Percentiles rank a stretch among this genome's conserved stretches.
These are phyloP conservation scores for Tulasnella sp. DNA, from an alignment of 768 basidiomycete species.

Conservation along the genomic window DNA sequence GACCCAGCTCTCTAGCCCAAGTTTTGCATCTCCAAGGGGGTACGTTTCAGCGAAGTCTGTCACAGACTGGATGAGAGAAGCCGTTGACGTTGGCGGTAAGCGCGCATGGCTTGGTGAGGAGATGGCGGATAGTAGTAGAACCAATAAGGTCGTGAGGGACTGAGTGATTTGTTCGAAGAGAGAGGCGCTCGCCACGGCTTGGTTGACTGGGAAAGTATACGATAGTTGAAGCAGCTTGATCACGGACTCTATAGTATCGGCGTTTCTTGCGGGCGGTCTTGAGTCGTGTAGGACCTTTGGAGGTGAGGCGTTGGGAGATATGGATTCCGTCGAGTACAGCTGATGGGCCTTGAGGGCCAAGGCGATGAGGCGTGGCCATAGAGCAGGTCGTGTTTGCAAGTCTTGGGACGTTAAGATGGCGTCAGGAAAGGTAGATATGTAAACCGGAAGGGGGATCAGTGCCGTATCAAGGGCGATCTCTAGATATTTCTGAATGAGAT, in stretches of 20 bases:
- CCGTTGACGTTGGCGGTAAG: not conserved
- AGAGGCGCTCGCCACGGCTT: not conserved
- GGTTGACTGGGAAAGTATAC: not conserved
- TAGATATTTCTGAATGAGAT: not conserved
- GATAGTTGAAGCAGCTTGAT: constrained; percentile 8
- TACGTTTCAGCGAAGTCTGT: not conserved
- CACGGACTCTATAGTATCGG: constrained; percentile 1
- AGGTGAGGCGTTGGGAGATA: not conserved
- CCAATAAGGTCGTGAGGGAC: not conserved
- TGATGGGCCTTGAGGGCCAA: constrained; percentile 4
- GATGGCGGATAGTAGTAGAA: constrained; percentile 3
- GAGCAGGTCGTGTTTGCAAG: not conserved
- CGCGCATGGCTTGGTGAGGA: not conserved
- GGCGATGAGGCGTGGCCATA: not conserved
- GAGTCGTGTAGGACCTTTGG: not conserved
- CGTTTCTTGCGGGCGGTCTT: not conserved
- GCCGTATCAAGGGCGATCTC: not conserved
- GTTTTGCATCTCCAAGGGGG: not conserved
- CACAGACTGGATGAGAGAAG: constrained; percentile 4
- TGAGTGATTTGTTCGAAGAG: constrained; percentile 8
- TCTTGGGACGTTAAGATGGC: not conserved
- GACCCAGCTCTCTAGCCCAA: constrained; percentile 3
- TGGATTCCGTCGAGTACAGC: not conserved
- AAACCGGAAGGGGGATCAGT: not conserved
- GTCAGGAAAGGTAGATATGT: constrained; percentile 5